phyloP scores from a whole-genome alignment of 2,329 filamentous ascomycete genomes.

The Penicillium glabrum region DNA sequence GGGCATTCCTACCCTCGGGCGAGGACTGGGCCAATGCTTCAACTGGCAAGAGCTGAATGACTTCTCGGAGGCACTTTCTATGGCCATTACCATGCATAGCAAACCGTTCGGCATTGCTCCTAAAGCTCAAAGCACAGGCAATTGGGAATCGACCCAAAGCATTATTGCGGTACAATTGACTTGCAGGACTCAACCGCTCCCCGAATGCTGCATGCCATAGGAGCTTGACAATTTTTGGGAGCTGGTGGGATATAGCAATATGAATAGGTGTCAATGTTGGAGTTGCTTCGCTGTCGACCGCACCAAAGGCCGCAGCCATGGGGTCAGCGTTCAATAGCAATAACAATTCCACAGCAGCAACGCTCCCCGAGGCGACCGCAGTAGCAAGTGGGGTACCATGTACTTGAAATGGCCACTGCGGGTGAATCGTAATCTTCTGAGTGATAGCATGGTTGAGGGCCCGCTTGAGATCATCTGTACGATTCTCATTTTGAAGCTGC shows the following conservation, averaged over 20 bases:
- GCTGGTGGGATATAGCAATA: slow-evolving; percentile 8
- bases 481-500: background rate
- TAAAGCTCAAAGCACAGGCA: slow-evolving; percentile 7
- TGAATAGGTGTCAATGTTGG: slow-evolving; percentile 4
- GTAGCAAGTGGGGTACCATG: slow-evolving; percentile 7
- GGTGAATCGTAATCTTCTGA: background rate
- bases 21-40: slow-evolving; percentile 4
- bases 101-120: slow-evolving; percentile 9
- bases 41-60: background rate
- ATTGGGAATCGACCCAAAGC: slow-evolving; percentile 2
- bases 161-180: background rate
- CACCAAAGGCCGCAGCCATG: background rate
- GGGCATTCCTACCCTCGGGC: slow-evolving; percentile 4
- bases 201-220: slow-evolving; percentile 7
- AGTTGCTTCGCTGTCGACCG: background rate
- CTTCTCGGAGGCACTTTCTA: background rate
- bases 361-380: slow-evolving; percentile 3
- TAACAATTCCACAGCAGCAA: background rate
- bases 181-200: background rate
- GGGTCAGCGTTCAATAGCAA: slow-evolving; percentile 3
- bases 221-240: background rate
- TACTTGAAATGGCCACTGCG: slow-evolving; percentile 12
- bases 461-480: background rate
- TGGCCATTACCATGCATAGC: slow-evolving; percentile 6
- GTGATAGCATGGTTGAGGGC: background rate